These are phyloP conservation scores for Elongisporangium anandrum DNA, from an alignment of 352 stramenopile genomes.

Conservation along the genomic window DNA sequence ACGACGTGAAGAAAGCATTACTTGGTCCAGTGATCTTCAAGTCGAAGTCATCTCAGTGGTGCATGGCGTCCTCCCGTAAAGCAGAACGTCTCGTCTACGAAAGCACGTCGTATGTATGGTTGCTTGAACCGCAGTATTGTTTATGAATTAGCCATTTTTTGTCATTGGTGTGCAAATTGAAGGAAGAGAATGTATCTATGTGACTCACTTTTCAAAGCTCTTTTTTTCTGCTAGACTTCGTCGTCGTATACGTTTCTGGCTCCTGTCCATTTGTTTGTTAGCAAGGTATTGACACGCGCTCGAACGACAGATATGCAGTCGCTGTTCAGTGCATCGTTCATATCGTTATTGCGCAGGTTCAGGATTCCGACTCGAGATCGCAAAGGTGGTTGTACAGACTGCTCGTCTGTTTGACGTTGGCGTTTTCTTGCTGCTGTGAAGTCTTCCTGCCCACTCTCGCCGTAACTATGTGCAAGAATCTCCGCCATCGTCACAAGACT, in stretches of 20 bases:
- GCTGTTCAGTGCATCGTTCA: constrained; percentile 25
- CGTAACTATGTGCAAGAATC: constrained; percentile 2
- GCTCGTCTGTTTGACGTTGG: constrained; percentile 1
- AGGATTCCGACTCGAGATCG: constrained; percentile 35
- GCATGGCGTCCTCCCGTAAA: neutral
- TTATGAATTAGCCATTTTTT: neutral
- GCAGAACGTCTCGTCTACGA: neutral
- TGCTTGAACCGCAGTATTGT: neutral
- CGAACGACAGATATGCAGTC: constrained; percentile 25
- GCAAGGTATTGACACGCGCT: constrained; percentile 32
- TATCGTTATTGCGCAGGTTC: constrained; percentile 70
- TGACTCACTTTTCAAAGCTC: no score
- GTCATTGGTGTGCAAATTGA: no score
- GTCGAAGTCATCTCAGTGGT: neutral
- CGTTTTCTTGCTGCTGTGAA: constrained; percentile 1
- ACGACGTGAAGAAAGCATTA: neutral
- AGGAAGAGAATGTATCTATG: no score
- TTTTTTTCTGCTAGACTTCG: constrained; percentile 43
- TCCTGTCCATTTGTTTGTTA: constrained; percentile 57
- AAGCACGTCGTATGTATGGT: neutral
- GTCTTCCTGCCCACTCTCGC: neutral
- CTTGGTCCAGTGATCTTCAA: neutral
- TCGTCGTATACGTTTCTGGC: constrained; percentile 81
- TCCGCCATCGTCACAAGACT: constrained; percentile 35
- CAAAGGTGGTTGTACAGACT: no score